phyloP scores from a whole-genome alignment of 179 eudicot genomes.

The Patellifolia procumbens region DNA sequence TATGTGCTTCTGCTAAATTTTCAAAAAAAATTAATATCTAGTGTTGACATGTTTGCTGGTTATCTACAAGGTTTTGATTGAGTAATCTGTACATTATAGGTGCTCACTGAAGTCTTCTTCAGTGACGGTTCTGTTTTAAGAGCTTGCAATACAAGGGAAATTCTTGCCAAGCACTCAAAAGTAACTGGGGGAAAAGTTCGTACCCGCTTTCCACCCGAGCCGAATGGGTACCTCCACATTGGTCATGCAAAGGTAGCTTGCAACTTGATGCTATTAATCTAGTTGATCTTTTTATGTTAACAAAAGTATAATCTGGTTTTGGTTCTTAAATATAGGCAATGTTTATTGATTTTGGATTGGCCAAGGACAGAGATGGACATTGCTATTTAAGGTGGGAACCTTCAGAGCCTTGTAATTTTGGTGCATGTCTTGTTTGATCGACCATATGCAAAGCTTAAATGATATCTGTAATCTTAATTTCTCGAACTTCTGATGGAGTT shows the following conservation, averaged over 20 bases:
- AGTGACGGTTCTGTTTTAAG: constrained; percentile 75
- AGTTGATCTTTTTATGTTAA: background rate
- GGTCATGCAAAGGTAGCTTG: constrained; percentile 93
- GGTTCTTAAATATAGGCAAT: constrained; percentile 59
- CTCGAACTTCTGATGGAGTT: background rate
- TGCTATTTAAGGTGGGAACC: constrained; percentile 75
- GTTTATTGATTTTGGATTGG: constrained; percentile 96
- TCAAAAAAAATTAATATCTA: background rate
- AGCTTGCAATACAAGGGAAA: constrained; percentile 73
- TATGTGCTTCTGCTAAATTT: background rate
- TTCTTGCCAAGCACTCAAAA: constrained; percentile 72
- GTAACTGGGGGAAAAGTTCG: constrained; percentile 72
- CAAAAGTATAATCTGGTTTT: background rate
- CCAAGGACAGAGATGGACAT: constrained; percentile 85
- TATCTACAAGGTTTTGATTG: background rate
- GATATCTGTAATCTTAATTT: background rate
- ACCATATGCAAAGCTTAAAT: background rate
- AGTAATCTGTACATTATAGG: constrained; percentile 43
- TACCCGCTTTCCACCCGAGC: constrained; percentile 72
- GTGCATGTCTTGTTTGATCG: background rate
- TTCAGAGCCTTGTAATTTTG: background rate
- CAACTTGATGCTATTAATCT: constrained; percentile 1
- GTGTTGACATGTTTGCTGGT: background rate
- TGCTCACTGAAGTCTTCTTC: constrained; percentile 87
- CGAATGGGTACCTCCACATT: constrained; percentile 66